Base-by-base conservation (phyloP, 805 yeast genomes). In the Pichia ethanolica region DNA sequence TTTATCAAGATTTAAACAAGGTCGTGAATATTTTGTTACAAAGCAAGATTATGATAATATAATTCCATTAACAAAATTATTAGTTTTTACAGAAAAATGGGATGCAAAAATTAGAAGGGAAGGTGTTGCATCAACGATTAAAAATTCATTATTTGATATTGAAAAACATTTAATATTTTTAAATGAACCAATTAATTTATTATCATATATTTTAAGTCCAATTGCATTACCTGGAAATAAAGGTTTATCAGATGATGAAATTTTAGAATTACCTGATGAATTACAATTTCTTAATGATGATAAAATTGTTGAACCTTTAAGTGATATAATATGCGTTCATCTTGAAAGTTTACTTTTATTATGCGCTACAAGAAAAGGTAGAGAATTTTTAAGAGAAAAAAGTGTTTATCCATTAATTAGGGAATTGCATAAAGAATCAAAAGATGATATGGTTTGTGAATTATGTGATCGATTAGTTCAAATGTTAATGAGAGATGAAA, bases 111-210 rank as follows among this genome's bases (percentile, higher is more conserved):
- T 80, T 28, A 81, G 98, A 69, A 78, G 98, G 67, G 90, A 86
- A 63, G 97, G 96, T 61, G 90, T 88, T 37, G 95, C 95, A 1
- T 85, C 95, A 5, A 86, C 97, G 2, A 86, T 93, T 57, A 91
- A 93, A 65, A 91, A 91, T 67, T 78, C 91, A 0, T 70, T 91
- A 45, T 91, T 91, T 60, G 96, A 90, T 61, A 72, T 86, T 1
- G 78, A 81, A 39, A 66, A 78, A 35, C 98, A 91, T 62, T 67
- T 68, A 57, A 65, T 62, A 27, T 70, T 91, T 41, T 64, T 89
- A 39, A 71, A 70, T 5, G 84, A 86, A 58, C 67, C 73, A 8
- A 81, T 88, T 50, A 88, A 90, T 57, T 59, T 91, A 37, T 73
- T 93, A 60, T 95, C 96, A 5, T 87, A 85, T 58, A 74, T 91